Base-by-base conservation (phyloP, 352 stramenopile genomes). In the Globisporangium abappressorium region DNA sequence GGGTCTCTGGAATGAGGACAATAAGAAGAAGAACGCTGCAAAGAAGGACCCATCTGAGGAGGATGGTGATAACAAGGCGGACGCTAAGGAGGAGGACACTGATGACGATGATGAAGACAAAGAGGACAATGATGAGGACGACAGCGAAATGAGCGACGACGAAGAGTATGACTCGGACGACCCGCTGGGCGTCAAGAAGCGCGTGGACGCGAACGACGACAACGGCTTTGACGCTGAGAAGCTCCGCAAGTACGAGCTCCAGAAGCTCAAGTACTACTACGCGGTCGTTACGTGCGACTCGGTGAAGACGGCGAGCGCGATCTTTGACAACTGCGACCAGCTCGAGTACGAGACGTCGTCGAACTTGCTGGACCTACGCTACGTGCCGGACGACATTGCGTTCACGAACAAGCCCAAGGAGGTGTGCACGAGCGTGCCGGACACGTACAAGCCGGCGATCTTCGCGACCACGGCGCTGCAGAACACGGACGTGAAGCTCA, bases 181-280 rank as follows among this genome's bases (percentile, higher is more conserved):
- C 66, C 81, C 80, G 66, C 79, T 89, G 59, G 81, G 85, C 28
- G 73, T 89, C 15, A 91, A 85, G 75, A 84, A 85, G 66, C 85
- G 67, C 54, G 85, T 87, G 54, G 87, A 69, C 1, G 70, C 80
- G 11, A 81, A 79, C 61, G 75, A 78, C 55, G 78, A 85, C 22
- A 80, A 92, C 41, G 80, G 91, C 24, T 98, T 98, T 70, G 93
- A 99, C 78, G 77, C 80, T 33, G 96, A 99, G 78, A 98, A 97
- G 69, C 78, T 99, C 43, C 90, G 97, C 62, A 89, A 90, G 41
- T 99, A 99, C 77, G 97, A 99, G 74, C 83, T 98, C 54, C 93
- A 98, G 63, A 99, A 99, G 76, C 82, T 99, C 41, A 93, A 96
- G 69, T 99, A 99, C 78, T 99, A 99, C 73, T 99, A 99, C 84